Evolutionary conservation across 108 stramenopile species (phyloP), one percentile per base, ranked within the genome.

Genomic region (Skeletonema costatum): DNA sequence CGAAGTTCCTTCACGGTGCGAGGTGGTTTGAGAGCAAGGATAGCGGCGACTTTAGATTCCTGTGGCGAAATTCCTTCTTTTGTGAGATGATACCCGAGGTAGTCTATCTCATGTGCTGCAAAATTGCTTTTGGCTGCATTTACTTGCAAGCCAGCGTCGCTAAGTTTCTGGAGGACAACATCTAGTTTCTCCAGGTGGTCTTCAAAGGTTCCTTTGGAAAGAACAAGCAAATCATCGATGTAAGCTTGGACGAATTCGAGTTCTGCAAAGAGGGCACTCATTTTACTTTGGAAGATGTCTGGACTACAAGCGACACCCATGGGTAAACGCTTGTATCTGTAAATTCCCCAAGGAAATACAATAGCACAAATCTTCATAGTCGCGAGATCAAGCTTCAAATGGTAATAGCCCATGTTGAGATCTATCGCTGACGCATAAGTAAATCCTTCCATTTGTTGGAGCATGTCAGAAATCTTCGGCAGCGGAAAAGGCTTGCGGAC

Each of bases 161-260:
- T n/a, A 0, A 82, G 31, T 38, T 68, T 59, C 0, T 31, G 25
- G 19, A 84, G 31, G 0, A 84, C 83, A 1, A 13, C 14, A 11
- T 69, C 32, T 2, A 78, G 56, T 78, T 79, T 77, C 21, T 50
- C 14, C 19, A 85, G 42, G 30, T 85, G 85, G 39, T 85, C 74
- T 2, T 77, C 68, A 30, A 41, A 56, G 32, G 12, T 44, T 12
- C 32, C 75, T n/a, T 68, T 78, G 29, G 64, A 68, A 16, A 70
- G 61, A 14, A 72, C 58, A 2, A 77, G 17, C 12, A 85, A 35
- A 42, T 86, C 85, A 71, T 83, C 81, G 31, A 86, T 68, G 64
- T 83, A 86, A 13, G 12, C 32, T 13, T 12, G 12, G 2, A 42
- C 41, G 12, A 2, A 42, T 9, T 42, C 41, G 2, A 42, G 10